Base-by-base conservation (phyloP, 768 basidiomycete species). In the Boletus huronensis region DNA sequence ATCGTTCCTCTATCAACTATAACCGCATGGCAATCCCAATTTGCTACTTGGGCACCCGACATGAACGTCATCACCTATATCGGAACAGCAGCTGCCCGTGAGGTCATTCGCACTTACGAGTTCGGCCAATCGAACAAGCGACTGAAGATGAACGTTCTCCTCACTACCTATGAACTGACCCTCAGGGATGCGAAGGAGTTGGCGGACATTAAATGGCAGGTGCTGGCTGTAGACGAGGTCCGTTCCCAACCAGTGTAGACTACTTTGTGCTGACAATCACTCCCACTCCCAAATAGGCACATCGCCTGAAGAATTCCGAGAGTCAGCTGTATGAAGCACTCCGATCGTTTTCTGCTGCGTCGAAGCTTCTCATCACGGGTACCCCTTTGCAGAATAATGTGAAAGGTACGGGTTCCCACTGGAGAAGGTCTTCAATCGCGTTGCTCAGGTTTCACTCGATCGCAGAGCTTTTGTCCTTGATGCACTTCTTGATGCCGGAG, bases 401-500 rank as follows among this genome's bases (percentile, higher is more conserved):
- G 63, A 98, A 93, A 79, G 95, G 95, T 93, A 62, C 41, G 77
- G 65, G 28, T 50, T 52, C 32, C 36, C 53, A 42, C 21, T 40
- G 19, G 39, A 35, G 26, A 48, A 48, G 44, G 21, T n/a, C 36
- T 32, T 56, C 26, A 19, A 23, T 34, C 39, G 32, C 26, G 25
- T 61, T 48, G 39, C 55, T 61, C 39, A 61, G 44, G 47, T 53
- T 19, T 40, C 25, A 34, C 50, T 38, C 46, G 50, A 49, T 43
- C 50, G 7, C 66, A 97, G 97, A 99, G 71, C 75, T 99, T 34
- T 78, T 98, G 39, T 93, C 97, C 9, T 75, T 98, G 70, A 98
- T 98, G 96, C 97, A 98, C 71, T 99, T 99, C 79, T 78, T 98
- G 61, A 97, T 97, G 91, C 97, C 97, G 8, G 95, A 98, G 65